Base-by-base conservation (phyloP, 352 stramenopile species). In the Pythium plurisporium region DNA sequence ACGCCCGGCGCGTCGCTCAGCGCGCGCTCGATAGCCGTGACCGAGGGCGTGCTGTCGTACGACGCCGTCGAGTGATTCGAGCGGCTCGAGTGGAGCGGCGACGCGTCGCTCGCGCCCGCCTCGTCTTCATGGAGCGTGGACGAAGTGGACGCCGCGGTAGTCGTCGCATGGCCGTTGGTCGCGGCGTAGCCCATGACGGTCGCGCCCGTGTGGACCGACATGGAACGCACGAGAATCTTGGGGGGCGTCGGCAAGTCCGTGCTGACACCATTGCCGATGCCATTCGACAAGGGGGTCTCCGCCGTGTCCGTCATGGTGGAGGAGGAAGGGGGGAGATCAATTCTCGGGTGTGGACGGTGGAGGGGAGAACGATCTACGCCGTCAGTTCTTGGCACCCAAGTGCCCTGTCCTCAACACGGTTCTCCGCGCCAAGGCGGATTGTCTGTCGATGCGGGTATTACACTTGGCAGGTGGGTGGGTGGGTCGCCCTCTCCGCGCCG, bases 31-130 rank as follows among this genome's bases (percentile, higher is more conserved):
- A 82, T 69, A 10, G 70, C 67, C 15, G 73, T 75, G 48, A 73
- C 71, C n/a, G 60, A 76, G 37, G 70, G 73, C 33, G 73, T 50
- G 49, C 67, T 77, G 51, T 72, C 66, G 27, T 69, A 76, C 12
- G 75, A 87, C 10, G 69, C 59, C 3, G 62, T 57, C 20, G 80
- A 88, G 27, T 56, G 48, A 33, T 68, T 58, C 33, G 69, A 67
- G 19, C 27, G 53, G 37, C 37, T 53, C 50, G 51, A 59, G 49
- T 50, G 50, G 23, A 49, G 19, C 29, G 57, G 42, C 10, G 58
- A 65, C 19, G 33, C 15, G 41, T 41, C 38, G 25, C n/a, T 25
- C 36, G 44, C 25, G 4, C 33, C 26, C 10, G 31, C 20, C 19
- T 48, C 50, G 31, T 41, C 26, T n/a, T 6, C n/a, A n/a, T 40